Conservation (phyloP, 2,329 filamentous ascomycete genomes). For the Chaetomium globosum region DNA sequence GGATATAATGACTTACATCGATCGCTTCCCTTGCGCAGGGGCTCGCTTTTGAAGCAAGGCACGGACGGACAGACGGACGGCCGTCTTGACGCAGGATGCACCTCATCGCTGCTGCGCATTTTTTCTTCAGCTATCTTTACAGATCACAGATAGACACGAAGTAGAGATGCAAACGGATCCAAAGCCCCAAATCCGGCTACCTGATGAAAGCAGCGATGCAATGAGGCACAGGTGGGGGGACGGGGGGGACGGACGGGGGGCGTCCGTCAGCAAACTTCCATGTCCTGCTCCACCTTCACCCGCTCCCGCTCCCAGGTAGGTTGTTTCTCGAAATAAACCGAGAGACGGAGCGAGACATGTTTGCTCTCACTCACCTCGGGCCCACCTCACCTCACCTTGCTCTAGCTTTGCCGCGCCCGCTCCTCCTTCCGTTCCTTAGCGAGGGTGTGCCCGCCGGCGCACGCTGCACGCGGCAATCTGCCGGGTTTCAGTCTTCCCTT, state of each 20-base stretch:
- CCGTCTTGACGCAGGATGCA: neutral
- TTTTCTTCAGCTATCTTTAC: neutral
- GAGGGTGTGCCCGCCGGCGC: neutral
- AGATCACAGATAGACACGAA: neutral
- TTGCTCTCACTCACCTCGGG: neutral
- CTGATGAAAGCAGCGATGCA: slow-evolving; percentile 2
- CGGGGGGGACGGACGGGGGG: no score
- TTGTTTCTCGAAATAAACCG: slow-evolving; percentile 12
- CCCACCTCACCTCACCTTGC: neutral
- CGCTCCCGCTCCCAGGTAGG: neutral
- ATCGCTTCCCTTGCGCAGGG: neutral
- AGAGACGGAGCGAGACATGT: no score
- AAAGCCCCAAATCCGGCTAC: neutral
- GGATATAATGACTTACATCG: slow-evolving; percentile 12
- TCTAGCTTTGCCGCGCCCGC: slow-evolving; percentile 5
- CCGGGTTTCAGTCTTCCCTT: slow-evolving; percentile 1
- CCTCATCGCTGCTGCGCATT: neutral
- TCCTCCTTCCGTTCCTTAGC: no score
- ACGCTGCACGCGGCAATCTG: slow-evolving; percentile 1
- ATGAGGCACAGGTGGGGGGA: slow-evolving; percentile 3
- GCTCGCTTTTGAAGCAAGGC: neutral
- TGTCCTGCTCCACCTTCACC: neutral
- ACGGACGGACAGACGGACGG: neutral
- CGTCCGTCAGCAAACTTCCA: neutral
- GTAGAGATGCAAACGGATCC: neutral